phyloP scores from a whole-genome alignment of 495 filamentous ascomycete genomes.

The Tuber calosporum region DNA sequence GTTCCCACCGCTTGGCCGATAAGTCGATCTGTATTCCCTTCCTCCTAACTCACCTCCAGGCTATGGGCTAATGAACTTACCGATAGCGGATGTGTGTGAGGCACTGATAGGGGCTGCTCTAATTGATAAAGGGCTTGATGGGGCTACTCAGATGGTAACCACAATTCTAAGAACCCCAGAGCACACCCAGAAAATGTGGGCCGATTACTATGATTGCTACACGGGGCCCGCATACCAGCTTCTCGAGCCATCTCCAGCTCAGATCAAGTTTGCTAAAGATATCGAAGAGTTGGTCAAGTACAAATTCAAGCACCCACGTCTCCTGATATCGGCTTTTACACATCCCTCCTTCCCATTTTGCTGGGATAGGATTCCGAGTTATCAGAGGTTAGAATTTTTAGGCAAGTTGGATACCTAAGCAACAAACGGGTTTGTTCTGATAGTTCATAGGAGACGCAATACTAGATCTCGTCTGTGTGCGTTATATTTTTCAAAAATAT shows the following conservation, averaged over 20 bases:
- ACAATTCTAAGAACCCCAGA: slow-evolving; percentile 59
- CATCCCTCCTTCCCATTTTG: slow-evolving; percentile 72
- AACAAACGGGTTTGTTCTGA: neutral
- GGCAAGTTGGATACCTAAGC: neutral
- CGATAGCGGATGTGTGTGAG: slow-evolving; percentile 92
- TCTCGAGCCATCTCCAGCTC: slow-evolving; percentile 51
- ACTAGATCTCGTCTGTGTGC: slow-evolving; percentile 79
- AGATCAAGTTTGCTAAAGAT: slow-evolving; percentile 60
- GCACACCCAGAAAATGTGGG: slow-evolving; percentile 61
- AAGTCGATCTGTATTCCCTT: slow-evolving; percentile 52
- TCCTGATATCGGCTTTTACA: slow-evolving; percentile 77
- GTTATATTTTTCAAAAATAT: slow-evolving; percentile 67
- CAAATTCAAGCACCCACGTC: slow-evolving; percentile 66
- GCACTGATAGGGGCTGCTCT: slow-evolving; percentile 87
- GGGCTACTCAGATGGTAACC: slow-evolving; percentile 77
- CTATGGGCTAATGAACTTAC: neutral
- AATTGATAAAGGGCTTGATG: slow-evolving; percentile 61
- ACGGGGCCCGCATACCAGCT: slow-evolving; percentile 64
- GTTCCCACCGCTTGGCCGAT: slow-evolving; percentile 65
- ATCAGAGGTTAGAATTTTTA: slow-evolving; percentile 89
- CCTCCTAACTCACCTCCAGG: neutral
- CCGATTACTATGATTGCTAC: slow-evolving; percentile 68
- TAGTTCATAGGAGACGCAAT: slow-evolving; percentile 61
- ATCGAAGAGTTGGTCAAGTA: slow-evolving; percentile 65
- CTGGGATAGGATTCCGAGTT: slow-evolving; percentile 72